Evolutionary conservation across 192 early-diverging fungal genomes (phyloP).

Genomic region (Backusella tarrabulga): DNA sequence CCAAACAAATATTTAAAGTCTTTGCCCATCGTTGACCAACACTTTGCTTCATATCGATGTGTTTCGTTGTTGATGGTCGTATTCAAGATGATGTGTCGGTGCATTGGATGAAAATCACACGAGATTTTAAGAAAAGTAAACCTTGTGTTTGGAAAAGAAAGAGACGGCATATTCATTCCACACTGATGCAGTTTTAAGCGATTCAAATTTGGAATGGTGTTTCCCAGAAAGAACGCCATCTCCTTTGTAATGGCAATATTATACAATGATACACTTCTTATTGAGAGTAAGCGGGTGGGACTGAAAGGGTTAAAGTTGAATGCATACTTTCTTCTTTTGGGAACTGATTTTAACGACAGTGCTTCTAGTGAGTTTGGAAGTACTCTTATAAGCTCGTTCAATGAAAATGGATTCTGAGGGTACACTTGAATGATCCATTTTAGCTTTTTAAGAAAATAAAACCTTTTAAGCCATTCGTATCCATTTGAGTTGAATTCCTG

Average conservation of each 20-base stretch:
- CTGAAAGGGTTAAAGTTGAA: background rate
- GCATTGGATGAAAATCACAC: background rate
- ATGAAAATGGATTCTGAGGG: background rate
- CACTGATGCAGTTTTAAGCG: background rate
- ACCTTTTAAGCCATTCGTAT: background rate
- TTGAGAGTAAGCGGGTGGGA: background rate
- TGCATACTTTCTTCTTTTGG: background rate
- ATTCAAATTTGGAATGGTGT: background rate
- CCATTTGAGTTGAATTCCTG: background rate
- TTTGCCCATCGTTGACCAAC: background rate
- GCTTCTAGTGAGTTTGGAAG: background rate
- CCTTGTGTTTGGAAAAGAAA: background rate
- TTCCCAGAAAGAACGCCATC: background rate
- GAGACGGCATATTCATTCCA: background rate
- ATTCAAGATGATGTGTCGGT: background rate
- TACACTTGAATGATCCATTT: background rate
- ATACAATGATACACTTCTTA: background rate
- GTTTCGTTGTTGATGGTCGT: background rate
- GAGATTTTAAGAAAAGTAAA: background rate
- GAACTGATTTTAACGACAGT: background rate
- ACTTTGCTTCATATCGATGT: background rate
- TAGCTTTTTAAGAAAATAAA: background rate
- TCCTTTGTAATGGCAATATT: background rate
- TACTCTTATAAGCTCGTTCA: background rate
- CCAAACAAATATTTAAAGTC: background rate